Evolutionary conservation across 2,329 filamentous ascomycete genomes (phyloP).

Genomic region (Fusarium decemcellulare): DNA sequence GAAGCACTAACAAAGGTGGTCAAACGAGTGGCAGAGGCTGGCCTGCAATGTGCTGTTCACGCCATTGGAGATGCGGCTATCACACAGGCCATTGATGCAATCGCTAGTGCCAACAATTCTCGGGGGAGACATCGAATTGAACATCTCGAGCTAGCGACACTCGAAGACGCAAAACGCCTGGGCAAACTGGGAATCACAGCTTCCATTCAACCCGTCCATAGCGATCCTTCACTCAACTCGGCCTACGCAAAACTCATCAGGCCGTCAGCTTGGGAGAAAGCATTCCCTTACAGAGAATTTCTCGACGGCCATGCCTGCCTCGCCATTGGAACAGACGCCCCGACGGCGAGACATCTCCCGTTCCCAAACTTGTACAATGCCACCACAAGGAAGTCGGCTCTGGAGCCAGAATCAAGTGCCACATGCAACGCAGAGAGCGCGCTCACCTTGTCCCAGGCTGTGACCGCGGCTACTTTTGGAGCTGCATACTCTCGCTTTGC

Average conservation of each 20-base stretch:
- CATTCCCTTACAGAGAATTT: constrained; percentile 76
- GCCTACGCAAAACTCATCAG: constrained; percentile 74
- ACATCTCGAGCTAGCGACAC: constrained; percentile 72
- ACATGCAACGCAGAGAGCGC: constrained; percentile 68
- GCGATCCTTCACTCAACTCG: constrained; percentile 72
- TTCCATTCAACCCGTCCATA: constrained; percentile 70
- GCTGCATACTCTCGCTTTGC: constrained; percentile 72
- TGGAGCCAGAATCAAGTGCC: constrained; percentile 59
- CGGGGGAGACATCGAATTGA: constrained; percentile 73
- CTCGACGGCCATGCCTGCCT: constrained; percentile 66
- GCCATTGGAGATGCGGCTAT: constrained; percentile 76
- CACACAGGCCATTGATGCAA: constrained; percentile 68
- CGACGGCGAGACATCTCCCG: constrained; percentile 69
- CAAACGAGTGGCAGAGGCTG: constrained; percentile 64
- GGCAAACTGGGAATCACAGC: constrained; percentile 72
- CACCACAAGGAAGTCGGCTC: constrained; percentile 68
- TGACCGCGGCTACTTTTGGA: constrained; percentile 68
- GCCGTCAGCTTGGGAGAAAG: constrained; percentile 65
- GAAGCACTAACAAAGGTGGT: constrained; percentile 68
- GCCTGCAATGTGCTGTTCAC: constrained; percentile 74
- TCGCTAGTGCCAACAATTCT: constrained; percentile 60
- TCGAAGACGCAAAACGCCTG: constrained; percentile 68
- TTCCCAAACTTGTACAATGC: constrained; percentile 72
- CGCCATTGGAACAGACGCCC: constrained; percentile 72
- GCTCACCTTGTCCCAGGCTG: constrained; percentile 66